These are phyloP conservation scores for Neurospora hispaniola DNA, from an alignment of 495 filamentous ascomycete genomes.

Conservation along the genomic window DNA sequence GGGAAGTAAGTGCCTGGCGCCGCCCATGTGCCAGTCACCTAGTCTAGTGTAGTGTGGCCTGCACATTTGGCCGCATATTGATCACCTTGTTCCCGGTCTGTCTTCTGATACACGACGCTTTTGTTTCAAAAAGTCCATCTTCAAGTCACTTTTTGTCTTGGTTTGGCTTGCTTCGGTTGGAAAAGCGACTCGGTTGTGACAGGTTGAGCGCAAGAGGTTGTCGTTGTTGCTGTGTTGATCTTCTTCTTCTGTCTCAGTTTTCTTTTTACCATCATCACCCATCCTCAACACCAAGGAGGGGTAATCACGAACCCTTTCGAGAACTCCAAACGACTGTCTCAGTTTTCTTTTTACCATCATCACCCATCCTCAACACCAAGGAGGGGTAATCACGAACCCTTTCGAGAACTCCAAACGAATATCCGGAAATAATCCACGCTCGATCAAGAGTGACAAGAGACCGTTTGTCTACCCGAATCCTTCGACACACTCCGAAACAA, in stretches of 20 bases:
- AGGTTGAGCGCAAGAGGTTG: neutral
- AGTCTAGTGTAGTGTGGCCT: constrained; percentile 12
- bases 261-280: neutral
- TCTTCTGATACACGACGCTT: constrained; percentile 2
- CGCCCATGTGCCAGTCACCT: neutral
- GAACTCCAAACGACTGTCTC: neutral
- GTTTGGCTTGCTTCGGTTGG: neutral
- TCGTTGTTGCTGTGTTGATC: neutral
- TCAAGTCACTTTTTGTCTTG: neutral
- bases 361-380: constrained; percentile 1
- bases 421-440: neutral
- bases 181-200: neutral
- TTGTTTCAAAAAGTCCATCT: constrained; percentile 6
- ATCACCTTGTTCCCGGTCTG: constrained; percentile 14
- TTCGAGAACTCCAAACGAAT: neutral
- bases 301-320: neutral
- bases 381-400: constrained; percentile 3
- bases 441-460: neutral
- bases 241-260: neutral
- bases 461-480: constrained; percentile 2
- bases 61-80: constrained; percentile 30
- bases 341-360: neutral
- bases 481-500: constrained; percentile 5
- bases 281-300: constrained; percentile 5
- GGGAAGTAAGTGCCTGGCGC: neutral